Base-by-base conservation (phyloP, 345 rosid genomes). In the Rubroshorea leprosula region DNA sequence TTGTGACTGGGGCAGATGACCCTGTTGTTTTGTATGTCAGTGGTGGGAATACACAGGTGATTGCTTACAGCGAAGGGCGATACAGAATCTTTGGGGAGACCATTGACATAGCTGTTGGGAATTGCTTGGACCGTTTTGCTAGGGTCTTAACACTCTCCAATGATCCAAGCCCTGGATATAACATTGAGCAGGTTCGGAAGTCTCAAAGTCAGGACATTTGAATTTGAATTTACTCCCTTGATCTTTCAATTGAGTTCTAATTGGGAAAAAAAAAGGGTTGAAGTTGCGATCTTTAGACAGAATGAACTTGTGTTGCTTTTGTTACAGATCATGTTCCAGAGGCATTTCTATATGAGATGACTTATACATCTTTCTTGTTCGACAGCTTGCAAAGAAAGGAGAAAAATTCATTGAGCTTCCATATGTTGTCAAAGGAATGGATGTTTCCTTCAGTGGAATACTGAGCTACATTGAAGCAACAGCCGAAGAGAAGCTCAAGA, bases 121-220 rank as follows among this genome's bases (percentile, higher is more conserved):
- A 94, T 73, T 94, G 97, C 67, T 79, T 93, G 87, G 96, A 90
- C 43, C 85, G 97, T 47, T 90, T 94, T 57, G 97, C 97, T 62
- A 74, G 99, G 71, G 87, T 94, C 19, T 76, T 94, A 65, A 83
- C 80, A 4, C 80, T 94, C 13, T 90, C 99, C 21, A 94, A 94
- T 73, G 97, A 94, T 76, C 99, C 97, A 19, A 87, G 93, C 57
- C 99, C 99, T 17, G 97, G 99, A 53, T 90, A 94, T 69, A 94
- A 94, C 73, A 94, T 90, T 13, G 99, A 90, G 70, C 99, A 94
- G 96, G 99, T 87, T 61, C 15, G 62, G 49, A 0, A 54, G 18
- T 25, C 6, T 5, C 6, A 18, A 44, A 14, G 11, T 5, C 12
- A n/a, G n/a, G 12, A 18, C 22, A 29, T 2, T 55, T 52, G n/a